Conservation (phyloP, 768 basidiomycete genomes). For the Sporobolomyces roseus region DNA sequence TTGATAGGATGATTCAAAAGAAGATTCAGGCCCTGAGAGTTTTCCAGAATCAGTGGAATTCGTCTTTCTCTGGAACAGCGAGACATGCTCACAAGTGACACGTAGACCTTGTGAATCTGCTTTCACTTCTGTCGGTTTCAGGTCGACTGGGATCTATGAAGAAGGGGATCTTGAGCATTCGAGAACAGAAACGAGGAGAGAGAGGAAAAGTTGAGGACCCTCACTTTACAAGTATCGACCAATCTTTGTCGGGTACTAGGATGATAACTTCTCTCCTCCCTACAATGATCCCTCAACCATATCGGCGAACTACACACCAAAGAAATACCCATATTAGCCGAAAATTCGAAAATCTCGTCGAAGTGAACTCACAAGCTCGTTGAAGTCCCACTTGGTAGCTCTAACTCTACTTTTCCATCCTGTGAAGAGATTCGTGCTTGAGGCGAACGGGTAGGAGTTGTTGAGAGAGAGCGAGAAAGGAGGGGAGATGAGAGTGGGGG, state of each 20-base stretch:
- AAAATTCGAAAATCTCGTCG: no score
- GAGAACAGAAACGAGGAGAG: background rate
- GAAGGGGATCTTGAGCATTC: background rate
- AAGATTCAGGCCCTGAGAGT: constrained; percentile 46
- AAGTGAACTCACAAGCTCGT: constrained; percentile 29
- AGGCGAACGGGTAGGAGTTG: background rate
- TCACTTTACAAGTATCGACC: constrained; percentile 74
- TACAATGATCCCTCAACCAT: constrained; percentile 89
- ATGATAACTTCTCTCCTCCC: constrained; percentile 82
- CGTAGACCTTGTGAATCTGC: constrained; percentile 63
- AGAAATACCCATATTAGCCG: background rate
- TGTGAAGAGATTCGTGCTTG: no score
- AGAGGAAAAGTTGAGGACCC: constrained; percentile 23
- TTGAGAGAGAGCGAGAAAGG: background rate
- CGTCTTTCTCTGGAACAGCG: no score
- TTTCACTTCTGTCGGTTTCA: constrained; percentile 62
- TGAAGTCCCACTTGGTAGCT: constrained; percentile 7
- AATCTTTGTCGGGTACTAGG: constrained; percentile 83
- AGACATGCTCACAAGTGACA: constrained; percentile 62
- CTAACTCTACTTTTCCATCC: background rate
- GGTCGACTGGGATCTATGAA: constrained; percentile 67
- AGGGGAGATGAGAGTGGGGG: background rate
- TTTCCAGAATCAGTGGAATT: no score
- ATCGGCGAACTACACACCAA: constrained; percentile 66
- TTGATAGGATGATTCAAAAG: constrained; percentile 60